phyloP scores from a whole-genome alignment of 208 protist species.

The Endotrypanum monterogeii region DNA sequence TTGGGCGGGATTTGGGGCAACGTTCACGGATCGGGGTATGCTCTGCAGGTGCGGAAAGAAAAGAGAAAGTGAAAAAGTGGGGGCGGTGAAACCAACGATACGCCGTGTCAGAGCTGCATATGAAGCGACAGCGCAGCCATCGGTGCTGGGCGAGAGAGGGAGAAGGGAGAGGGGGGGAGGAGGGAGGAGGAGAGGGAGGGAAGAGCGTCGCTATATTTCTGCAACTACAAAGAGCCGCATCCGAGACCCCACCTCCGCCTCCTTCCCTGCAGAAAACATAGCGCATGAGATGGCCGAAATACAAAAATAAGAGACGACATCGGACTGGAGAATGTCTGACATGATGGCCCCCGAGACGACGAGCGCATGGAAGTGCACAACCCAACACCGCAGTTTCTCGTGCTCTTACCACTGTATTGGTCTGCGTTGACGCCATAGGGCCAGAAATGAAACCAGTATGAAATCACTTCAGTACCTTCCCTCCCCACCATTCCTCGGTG shows the following conservation, averaged over 20 bases:
- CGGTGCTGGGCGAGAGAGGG: no score
- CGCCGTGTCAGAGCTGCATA: not conserved
- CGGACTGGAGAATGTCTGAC: not conserved
- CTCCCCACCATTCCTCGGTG: not conserved
- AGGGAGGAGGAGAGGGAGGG: not conserved
- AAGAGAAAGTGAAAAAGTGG: not conserved
- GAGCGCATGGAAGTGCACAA: not conserved
- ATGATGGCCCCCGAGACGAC: not conserved
- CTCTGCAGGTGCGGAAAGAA: not conserved
- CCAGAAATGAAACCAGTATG: not conserved
- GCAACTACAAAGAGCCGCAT: no score
- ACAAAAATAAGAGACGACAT: not conserved
- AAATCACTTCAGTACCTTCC: not conserved
- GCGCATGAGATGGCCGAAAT: not conserved
- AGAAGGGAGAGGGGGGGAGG: not conserved
- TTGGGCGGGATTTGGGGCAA: not conserved
- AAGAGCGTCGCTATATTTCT: no score
- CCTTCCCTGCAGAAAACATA: no score
- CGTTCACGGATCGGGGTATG: slow-evolving; percentile 2
- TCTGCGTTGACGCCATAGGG: not conserved
- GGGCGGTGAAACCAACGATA: not conserved
- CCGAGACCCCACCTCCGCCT: no score
- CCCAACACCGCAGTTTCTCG: no score
- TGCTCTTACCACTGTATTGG: no score
- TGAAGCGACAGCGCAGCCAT: not conserved